These are phyloP conservation scores for Paraglomus occultum DNA, from an alignment of 192 early-diverging fungal genomes.

Conservation along the genomic window DNA sequence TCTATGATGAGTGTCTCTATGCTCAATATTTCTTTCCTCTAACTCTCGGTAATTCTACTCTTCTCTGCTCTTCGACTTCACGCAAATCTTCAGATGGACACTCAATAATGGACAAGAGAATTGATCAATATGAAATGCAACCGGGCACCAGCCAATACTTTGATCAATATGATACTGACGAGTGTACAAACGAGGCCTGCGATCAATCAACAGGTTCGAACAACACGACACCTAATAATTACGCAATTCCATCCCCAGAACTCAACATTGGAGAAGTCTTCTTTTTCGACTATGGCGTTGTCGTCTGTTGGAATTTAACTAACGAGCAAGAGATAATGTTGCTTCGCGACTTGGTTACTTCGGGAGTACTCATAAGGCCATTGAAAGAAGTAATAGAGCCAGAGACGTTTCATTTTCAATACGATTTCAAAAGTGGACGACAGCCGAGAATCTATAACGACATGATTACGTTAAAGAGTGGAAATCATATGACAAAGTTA, in stretches of 20 bases:
- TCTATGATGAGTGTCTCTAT: constrained; percentile 56
- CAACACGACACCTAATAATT: constrained; percentile 5
- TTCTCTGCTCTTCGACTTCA: constrained; percentile 34
- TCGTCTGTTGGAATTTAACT: constrained; percentile 60
- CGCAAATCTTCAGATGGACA: constrained; percentile 47
- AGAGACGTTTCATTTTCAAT: constrained; percentile 82
- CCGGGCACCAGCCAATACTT: constrained; percentile 1
- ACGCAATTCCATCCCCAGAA: constrained; percentile 12
- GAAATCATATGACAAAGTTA: constrained; percentile 61
- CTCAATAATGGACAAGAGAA: constrained; percentile 50
- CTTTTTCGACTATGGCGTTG: constrained; percentile 59
- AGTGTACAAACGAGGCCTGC: constrained; percentile 14
- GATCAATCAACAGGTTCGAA: neutral
- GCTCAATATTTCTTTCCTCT: constrained; percentile 56
- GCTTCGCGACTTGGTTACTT: constrained; percentile 46
- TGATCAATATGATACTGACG: constrained; percentile 34
- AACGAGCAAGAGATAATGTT: constrained; percentile 51
- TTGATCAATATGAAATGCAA: constrained; percentile 45
- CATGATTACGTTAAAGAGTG: constrained; percentile 73
- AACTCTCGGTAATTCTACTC: constrained; percentile 38
- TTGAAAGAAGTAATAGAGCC: constrained; percentile 59
- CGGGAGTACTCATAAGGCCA: constrained; percentile 34
- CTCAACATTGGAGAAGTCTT: constrained; percentile 57
- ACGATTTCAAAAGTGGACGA: constrained; percentile 54
- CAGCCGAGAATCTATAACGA: constrained; percentile 83